Conservation (phyloP, 176 grass and related monocot species). For the maize (Zea mays) region DNA sequence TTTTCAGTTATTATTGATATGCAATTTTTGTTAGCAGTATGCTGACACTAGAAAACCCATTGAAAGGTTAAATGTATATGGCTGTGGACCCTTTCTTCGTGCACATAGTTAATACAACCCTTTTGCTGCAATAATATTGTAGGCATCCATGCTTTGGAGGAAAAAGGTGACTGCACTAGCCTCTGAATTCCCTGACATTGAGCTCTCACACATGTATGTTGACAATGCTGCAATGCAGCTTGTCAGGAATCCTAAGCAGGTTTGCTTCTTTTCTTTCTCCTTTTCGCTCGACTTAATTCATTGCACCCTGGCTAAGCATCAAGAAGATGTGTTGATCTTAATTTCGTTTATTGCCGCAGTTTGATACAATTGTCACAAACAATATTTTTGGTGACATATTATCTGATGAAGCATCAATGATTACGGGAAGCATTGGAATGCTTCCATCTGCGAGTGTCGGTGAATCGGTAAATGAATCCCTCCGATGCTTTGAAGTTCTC, state of each 20-base stretch:
- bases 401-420: conserved; percentile 98
- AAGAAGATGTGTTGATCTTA: conserved; percentile 30
- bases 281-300: conserved; percentile 4
- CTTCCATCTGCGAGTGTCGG: conserved; percentile 92
- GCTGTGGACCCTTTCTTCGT: neutral
- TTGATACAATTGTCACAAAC: conserved; percentile 94
- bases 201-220: conserved; percentile 94
- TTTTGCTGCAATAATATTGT: conserved; percentile 26
- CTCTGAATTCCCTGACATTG: conserved; percentile 73
- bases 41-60: neutral
- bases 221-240: conserved; percentile 98
- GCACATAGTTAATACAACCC: neutral
- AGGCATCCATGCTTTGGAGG: conserved; percentile 98
- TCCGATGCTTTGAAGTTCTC: neutral
- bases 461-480: conserved; percentile 59
- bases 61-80: neutral
- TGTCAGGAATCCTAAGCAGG: conserved; percentile 95
- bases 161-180: conserved; percentile 66
- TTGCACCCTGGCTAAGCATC: neutral
- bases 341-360: conserved; percentile 52
- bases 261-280: conserved; percentile 34
- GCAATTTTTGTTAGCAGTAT: neutral
- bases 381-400: conserved; percentile 99
- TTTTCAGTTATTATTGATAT: neutral
- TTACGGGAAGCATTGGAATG: conserved; percentile 98